Evolutionary conservation across 192 early-diverging fungal species (phyloP), one percentile per base, ranked within the genome.

Genomic region (Coemansia sp.): DNA sequence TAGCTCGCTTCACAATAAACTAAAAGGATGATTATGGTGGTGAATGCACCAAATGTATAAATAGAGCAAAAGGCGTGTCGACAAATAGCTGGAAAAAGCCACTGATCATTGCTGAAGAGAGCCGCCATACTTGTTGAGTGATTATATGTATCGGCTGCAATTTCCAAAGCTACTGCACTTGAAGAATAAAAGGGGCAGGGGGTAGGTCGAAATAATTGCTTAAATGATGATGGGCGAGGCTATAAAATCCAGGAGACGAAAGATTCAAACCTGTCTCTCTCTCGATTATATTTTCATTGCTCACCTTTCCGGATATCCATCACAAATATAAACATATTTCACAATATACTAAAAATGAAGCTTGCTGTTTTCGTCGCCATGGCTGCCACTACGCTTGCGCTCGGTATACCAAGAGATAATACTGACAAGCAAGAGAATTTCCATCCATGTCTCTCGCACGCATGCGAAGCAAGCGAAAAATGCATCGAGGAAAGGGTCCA

Each of bases 401-500:
- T 45, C 4, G 44, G 20, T 17, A 56, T 34, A 17, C 52, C 52
- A 33, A 29, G 27, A 33, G 8, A 33, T 1, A 6, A 4, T 54
- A 30, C 4, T 15, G 52, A 17, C 30, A 30, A 33, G n/a, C 27
- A 31, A 22, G 56, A 63, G 10, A 31, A 19, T 4, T 8, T 11
- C 2, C 74, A 77, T 36, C 68, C 74, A 1, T 71, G 74, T 50
- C 28, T 23, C 14, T 55, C 28, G 0, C 20, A 44, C 19, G 7
- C 42, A 11, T 77, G 74, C 41, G 38, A 37, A 10, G 6, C 45
- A 17, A 62, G 27, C 30, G 57, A 67, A 28, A 42, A 34, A 0
- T 77, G 74, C 23, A 55, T 69, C 22, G 74, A 77, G 38, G 19
- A 53, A 22, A 48, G 29, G 6, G 68, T 77, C 0, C 61, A 61